A percentile compares a stretch with the other conserved stretches of the same genome.
Evolutionary conservation across 139 green algal species (phyloP).

Genomic region (Haematococcus sp.): DNA sequence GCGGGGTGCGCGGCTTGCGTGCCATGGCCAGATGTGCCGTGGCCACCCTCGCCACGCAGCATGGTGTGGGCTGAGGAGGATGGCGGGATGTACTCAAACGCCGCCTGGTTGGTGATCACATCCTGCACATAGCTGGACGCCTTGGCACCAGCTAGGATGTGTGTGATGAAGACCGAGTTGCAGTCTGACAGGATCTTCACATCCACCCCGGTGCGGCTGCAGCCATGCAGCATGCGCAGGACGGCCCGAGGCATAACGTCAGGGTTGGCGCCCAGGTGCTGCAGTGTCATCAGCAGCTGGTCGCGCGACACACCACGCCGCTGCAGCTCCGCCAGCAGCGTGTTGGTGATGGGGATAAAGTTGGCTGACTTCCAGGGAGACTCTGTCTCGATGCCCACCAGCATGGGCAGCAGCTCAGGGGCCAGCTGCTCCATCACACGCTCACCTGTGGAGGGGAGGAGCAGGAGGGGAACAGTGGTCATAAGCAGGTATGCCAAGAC

Average conservation of each 20-base stretch:
- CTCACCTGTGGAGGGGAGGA: constrained; percentile 45
- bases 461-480: too few species aligned
- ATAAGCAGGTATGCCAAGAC: too few species aligned
- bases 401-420: constrained; percentile 78
- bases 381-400: constrained; percentile 36
- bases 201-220: constrained; percentile 28
- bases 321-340: constrained; percentile 65
- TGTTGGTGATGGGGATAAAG: constrained; percentile 82
- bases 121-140: constrained; percentile 43
- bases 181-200: constrained; percentile 67
- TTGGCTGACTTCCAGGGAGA: constrained; percentile 25
- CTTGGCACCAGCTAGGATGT: constrained; percentile 67
- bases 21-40: background rate
- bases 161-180: constrained; percentile 76
- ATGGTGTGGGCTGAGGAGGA: too few species aligned
- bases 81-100: constrained; percentile 52
- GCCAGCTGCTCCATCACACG: constrained; percentile 68
- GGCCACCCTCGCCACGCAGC: constrained; percentile 3
- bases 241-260: constrained; percentile 57
- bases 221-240: constrained; percentile 32
- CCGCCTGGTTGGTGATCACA: constrained; percentile 65
- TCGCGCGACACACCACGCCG: constrained; percentile 69
- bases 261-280: constrained; percentile 42
- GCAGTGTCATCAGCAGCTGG: constrained; percentile 56
- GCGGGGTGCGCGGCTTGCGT: background rate